Base-by-base conservation (phyloP, 495 filamentous ascomycete genomes). In the Schizothecium vesticola region DNA sequence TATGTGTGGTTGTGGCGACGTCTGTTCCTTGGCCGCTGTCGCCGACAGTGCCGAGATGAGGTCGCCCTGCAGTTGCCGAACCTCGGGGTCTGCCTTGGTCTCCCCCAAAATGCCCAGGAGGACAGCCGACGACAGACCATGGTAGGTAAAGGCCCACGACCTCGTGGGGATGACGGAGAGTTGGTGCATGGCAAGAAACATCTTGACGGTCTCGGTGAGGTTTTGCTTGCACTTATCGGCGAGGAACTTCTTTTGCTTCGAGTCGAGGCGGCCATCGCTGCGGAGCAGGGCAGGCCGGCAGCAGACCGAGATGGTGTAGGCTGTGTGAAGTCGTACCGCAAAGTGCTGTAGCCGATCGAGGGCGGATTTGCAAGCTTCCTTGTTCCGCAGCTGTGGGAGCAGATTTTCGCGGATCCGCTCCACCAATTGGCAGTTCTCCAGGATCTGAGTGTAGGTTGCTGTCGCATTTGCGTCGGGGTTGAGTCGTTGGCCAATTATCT, bases 111-210 rank as follows among this genome's bases (percentile, higher is more conserved):
- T 88, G 1, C 87, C 88, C 3, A 91, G 82, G 1, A 91, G 79
- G 3, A 91, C 81, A 2, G 88, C 88, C 3, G 87, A 89, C 33
- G 86, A 87, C 22, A 91, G 80, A 10, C 86, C 86, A 63, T 89
- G 86, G 66, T 89, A 88, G 0, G 87, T 85, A 59, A 89, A 86
- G 6, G 87, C 86, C 88, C 88, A 91, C 16, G 86, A 89, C 23
- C 88, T 83, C 8, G 86, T 86, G 0, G 87, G 87, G 58, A 87
- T 88, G 1, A 88, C 81, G 6, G 87, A 89, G 67, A 89, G 78
- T 70, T 89, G 87, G 69, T 89, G 87, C 80, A 91, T 86, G 13
- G 88, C 86, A 8, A 89, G 78, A 74, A 90, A 91, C 78, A 89
- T 88, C 69, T 88, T 83, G 1, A 91, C 86, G 12, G 87, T 90